A percentile compares a stretch with the other conserved stretches of the same genome.
Evolutionary conservation across 2,329 filamentous ascomycete species (phyloP).

Genomic region (Fusarium lyarnte): DNA sequence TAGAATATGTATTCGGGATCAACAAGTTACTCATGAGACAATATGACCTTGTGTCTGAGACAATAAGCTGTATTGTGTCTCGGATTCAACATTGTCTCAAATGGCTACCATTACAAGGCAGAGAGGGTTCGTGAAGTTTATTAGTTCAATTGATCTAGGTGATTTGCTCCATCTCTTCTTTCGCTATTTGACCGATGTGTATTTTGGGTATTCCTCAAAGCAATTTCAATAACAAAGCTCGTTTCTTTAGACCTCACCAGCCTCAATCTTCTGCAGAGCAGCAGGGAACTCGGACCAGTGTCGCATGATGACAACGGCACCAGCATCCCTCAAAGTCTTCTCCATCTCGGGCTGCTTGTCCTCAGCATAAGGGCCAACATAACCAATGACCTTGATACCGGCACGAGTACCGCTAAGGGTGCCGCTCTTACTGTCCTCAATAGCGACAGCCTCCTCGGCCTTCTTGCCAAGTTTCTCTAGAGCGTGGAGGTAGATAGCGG

Average conservation of each 20-base stretch:
- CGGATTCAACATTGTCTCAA: neutral
- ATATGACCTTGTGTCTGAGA: neutral
- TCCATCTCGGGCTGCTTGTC: slow-evolving; percentile 73
- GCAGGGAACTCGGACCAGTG: slow-evolving; percentile 67
- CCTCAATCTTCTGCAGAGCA: slow-evolving; percentile 58
- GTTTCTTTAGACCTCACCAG: slow-evolving; percentile 46
- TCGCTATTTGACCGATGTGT: slow-evolving; percentile 18
- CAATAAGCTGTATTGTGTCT: neutral
- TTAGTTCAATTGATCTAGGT: slow-evolving; percentile 29
- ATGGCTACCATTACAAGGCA: neutral
- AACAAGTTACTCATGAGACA: neutral
- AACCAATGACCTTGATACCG: slow-evolving; percentile 82
- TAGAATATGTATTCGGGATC: neutral
- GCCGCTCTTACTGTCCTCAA: slow-evolving; percentile 91
- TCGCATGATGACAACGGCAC: slow-evolving; percentile 70
- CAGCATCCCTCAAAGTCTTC: slow-evolving; percentile 67
- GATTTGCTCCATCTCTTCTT: slow-evolving; percentile 1
- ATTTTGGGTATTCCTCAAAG: slow-evolving; percentile 37
- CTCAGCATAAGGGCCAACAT: slow-evolving; percentile 79
- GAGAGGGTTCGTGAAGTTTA: neutral
- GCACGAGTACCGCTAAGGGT: slow-evolving; percentile 78
- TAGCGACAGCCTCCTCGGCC: slow-evolving; percentile 76
- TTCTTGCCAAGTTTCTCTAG: slow-evolving; percentile 77
- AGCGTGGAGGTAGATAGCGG: slow-evolving; percentile 85
- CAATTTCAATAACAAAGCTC: slow-evolving; percentile 18